phyloP scores from a whole-genome alignment of 2,329 filamentous ascomycete species.

The Harringtonia aguacate region DNA sequence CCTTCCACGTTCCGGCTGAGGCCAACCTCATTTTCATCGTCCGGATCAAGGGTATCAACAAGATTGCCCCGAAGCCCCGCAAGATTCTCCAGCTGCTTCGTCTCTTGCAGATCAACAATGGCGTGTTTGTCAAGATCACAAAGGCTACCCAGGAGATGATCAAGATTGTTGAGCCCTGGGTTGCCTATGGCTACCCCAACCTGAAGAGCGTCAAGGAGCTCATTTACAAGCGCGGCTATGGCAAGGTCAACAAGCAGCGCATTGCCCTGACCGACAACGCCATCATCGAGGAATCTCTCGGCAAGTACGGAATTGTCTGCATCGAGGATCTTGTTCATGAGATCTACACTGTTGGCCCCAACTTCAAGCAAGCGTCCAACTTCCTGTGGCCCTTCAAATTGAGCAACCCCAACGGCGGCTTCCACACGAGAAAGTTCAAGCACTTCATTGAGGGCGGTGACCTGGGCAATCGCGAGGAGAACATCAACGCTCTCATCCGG shows the following conservation, averaged over 20 bases:
- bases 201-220: conserved; percentile 98
- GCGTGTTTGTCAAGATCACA: conserved; percentile 93
- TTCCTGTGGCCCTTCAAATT: conserved; percentile 99
- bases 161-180: conserved; percentile 97
- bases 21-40: conserved; percentile 94
- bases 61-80: conserved; percentile 99
- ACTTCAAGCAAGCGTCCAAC: conserved; percentile 99
- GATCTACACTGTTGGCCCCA: conserved; percentile 96
- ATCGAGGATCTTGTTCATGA: conserved; percentile 99
- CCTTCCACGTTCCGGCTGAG: conserved; percentile 90
- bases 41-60: conserved; percentile 99
- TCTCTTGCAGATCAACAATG: conserved; percentile 99
- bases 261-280: conserved; percentile 94
- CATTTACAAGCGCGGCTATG: conserved; percentile 99
- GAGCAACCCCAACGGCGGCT: conserved; percentile 93
- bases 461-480: conserved; percentile 94
- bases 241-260: conserved; percentile 98
- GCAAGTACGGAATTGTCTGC: conserved; percentile 98
- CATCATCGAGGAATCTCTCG: conserved; percentile 92
- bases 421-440: conserved; percentile 96
- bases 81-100: conserved; percentile 99
- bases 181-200: conserved; percentile 99
- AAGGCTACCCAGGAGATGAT: conserved; percentile 98
- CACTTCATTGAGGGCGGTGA: conserved; percentile 99
- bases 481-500: conserved; percentile 92